Evolutionary conservation across 345 rosid genomes (phyloP).

Genomic region (Mangifera indica): DNA sequence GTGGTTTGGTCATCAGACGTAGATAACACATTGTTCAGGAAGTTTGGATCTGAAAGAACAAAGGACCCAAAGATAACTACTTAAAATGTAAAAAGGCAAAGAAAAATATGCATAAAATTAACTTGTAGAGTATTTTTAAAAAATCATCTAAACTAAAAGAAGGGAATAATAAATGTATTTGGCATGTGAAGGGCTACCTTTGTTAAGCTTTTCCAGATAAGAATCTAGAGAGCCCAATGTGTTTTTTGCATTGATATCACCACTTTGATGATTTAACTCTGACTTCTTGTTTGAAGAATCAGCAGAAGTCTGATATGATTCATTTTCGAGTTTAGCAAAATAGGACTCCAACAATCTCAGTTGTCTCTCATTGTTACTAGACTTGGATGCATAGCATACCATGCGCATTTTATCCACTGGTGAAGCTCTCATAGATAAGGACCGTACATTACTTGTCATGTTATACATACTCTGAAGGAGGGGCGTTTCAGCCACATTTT

Average conservation of each 20-base stretch:
- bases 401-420: slow-evolving; percentile 20
- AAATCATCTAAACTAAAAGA: not conserved
- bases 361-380: slow-evolving; percentile 32
- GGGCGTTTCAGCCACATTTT: slow-evolving; percentile 10
- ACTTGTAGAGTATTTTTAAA: not conserved
- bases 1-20: slow-evolving; percentile 21
- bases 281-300: slow-evolving; percentile 22
- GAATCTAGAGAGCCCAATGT: slow-evolving; percentile 46
- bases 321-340: slow-evolving; percentile 49
- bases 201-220: slow-evolving; percentile 54
- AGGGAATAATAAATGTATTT: not conserved
- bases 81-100: not conserved
- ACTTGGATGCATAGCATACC: slow-evolving; percentile 31
- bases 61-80: not conserved
- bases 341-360: slow-evolving; percentile 65
- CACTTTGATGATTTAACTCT: slow-evolving; percentile 14
- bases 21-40: slow-evolving; percentile 14
- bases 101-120: too few species aligned
- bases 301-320: slow-evolving; percentile 13
- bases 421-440: slow-evolving; percentile 20
- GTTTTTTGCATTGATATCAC: slow-evolving; percentile 26
- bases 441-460: slow-evolving; percentile 18
- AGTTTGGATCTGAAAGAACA: slow-evolving; percentile 31
- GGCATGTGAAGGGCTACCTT: slow-evolving; percentile 30
- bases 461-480: slow-evolving; percentile 13